Conservation (phyloP, 768 basidiomycete species). For the Ramaria sp. region DNA sequence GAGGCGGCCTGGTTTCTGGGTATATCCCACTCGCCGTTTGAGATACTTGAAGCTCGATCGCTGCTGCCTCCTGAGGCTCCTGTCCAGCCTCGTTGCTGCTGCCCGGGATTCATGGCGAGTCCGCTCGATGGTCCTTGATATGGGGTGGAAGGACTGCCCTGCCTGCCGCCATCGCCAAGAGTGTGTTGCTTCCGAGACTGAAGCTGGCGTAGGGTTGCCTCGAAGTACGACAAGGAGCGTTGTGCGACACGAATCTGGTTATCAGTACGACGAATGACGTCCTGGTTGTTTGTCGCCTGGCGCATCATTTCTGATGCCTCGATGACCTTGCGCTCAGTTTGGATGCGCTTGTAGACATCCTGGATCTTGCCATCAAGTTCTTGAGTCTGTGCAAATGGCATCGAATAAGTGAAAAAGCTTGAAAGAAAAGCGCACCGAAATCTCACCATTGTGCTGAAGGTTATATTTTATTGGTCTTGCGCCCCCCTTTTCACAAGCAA, state of each 20-base stretch:
- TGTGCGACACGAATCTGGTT: constrained; percentile 82
- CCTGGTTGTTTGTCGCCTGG: constrained; percentile 76
- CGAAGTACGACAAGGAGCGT: constrained; percentile 76
- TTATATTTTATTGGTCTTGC: neutral
- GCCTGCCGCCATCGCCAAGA: no score
- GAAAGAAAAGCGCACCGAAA: neutral
- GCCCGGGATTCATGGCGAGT: neutral
- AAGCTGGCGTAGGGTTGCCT: constrained; percentile 74
- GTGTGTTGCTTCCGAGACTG: constrained; percentile 60
- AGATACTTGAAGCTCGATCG: neutral
- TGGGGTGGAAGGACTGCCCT: neutral
- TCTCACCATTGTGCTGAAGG: constrained; percentile 1
- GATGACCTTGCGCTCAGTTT: constrained; percentile 87
- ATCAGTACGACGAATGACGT: constrained; percentile 74
- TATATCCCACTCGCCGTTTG: constrained; percentile 4
- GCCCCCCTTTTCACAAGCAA: neutral
- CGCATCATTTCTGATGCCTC: constrained; percentile 73
- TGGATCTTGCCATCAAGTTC: constrained; percentile 84
- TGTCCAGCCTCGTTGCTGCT: neutral
- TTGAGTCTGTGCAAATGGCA: constrained; percentile 9
- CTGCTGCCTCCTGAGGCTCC: neutral
- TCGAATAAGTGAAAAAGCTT: neutral
- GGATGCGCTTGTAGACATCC: constrained; percentile 81
- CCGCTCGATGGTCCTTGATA: neutral
- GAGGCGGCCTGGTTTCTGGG: neutral